Base-by-base conservation (phyloP, 495 filamentous ascomycete genomes). In the Aspergillus sclerotiicarbonarius region DNA sequence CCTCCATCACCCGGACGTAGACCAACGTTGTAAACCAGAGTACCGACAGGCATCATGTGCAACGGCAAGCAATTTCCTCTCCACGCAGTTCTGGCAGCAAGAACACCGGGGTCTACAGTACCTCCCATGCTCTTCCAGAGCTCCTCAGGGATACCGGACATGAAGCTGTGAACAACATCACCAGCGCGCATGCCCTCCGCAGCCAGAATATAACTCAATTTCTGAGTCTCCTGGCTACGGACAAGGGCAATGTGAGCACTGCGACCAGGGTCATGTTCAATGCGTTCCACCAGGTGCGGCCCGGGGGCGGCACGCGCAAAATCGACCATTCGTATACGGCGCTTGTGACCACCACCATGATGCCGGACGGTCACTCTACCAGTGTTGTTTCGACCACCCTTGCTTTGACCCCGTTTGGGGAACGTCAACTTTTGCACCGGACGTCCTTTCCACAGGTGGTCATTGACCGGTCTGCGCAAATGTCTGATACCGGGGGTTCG, bases 401-500 rank as follows among this genome's bases (percentile, higher is more conserved):
- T 95, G 19, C 81, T 84, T 53, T 94, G 90, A 30, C 94, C 94
- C 71, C 90, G 90, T 74, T 96, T 95, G 39, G 90, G 81, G 63
- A 90, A 90, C 2, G 94, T 98, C 68, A 98, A 80, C 44, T 86
- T 85, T 10, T 88, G 79, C 60, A 87, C 85, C 0, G 95, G 91
- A 41, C 92, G 82, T 47, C 92, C 93, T 77, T 95, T 96, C 87
- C 89, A 97, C 31, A 98, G 79, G 71, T 98, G 95, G 61, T 97
- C 94, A 74, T 96, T 96, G 68, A 97, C 87, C 9, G 94, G 91
- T 16, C 94, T 82, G 58, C 85, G 87, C 54, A 98, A 78, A 81
- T 98, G 95, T 58, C 94, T 87, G 41, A 96, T 67, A 82, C 94
- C 95, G 41, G 94, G 94, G 9, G 95, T 98, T 52, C 90, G 88